Conservation (phyloP, 441 rosid species). For the Populus hybrid region DNA sequence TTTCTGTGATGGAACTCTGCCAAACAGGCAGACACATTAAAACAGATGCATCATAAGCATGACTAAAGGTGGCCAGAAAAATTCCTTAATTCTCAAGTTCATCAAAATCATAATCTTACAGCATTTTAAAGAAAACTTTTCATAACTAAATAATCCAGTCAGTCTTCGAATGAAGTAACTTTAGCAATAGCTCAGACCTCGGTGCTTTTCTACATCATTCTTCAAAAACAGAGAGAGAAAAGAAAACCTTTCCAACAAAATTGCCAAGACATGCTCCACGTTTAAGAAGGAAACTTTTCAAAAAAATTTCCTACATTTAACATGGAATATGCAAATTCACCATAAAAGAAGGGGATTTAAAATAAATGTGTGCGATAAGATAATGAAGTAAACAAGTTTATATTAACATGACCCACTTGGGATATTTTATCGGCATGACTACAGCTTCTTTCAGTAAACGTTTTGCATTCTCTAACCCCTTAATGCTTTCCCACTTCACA, state of each 20-base stretch:
- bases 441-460: conserved; percentile 92
- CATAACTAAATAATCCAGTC: not conserved
- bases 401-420: conserved; percentile 50
- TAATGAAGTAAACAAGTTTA: not conserved
- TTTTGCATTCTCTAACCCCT: conserved; percentile 85
- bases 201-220: not conserved
- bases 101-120: not conserved
- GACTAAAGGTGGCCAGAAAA: not conserved
- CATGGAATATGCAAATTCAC: not conserved
- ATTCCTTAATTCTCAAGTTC: not conserved
- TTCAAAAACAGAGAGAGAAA: not conserved
- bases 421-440: conserved; percentile 97
- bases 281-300: not conserved
- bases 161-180: not conserved
- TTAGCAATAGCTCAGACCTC: not conserved
- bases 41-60: not conserved
- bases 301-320: not conserved
- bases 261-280: not conserved
- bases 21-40: not conserved
- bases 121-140: not conserved
- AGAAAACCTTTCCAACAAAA: not conserved
- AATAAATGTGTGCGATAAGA: not conserved
- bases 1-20: not conserved
- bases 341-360: not conserved
- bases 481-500: conserved; percentile 91